Conservation (phyloP, 2,329 filamentous ascomycete genomes). For the Ceratocystis eucalypticola region DNA sequence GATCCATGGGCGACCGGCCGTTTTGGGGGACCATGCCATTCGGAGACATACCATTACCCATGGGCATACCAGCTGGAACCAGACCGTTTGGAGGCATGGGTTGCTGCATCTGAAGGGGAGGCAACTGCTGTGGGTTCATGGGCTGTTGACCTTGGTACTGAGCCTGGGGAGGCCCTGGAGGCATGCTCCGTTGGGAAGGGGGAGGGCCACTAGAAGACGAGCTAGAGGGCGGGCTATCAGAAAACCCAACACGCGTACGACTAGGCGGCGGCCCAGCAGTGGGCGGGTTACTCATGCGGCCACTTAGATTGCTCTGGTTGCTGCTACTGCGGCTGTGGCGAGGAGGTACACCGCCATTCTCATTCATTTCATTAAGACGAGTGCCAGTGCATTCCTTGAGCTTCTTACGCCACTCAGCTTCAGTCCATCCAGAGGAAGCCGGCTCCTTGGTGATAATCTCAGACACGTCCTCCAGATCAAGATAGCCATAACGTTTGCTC, state of each 20-base stretch:
- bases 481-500: conserved; percentile 73
- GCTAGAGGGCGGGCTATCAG: conserved; percentile 36
- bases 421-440: conserved; percentile 57
- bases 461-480: conserved; percentile 77
- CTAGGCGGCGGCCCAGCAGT: conserved; percentile 27
- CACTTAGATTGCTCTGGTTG: conserved; percentile 43
- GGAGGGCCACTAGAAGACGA: conserved; percentile 6
- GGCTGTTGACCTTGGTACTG: conserved; percentile 1
- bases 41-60: conserved; percentile 9
- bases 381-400: conserved; percentile 78
- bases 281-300: conserved; percentile 35
- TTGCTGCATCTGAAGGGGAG: conserved; percentile 1
- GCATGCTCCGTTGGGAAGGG: background rate
- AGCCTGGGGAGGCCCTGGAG: background rate
- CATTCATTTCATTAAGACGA: conserved; percentile 54
- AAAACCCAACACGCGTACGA: conserved; percentile 40
- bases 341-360: conserved; percentile 29
- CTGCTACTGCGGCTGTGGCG: conserved; percentile 41
- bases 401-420: conserved; percentile 77
- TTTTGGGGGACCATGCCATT: conserved; percentile 3
- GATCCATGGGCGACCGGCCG: conserved; percentile 9
- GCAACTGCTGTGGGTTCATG: conserved; percentile 5
- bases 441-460: conserved; percentile 65
- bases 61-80: conserved; percentile 6
- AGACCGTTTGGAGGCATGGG: conserved; percentile 9